Conservation (phyloP, 768 basidiomycete genomes). For the Suillus occidentalis region DNA sequence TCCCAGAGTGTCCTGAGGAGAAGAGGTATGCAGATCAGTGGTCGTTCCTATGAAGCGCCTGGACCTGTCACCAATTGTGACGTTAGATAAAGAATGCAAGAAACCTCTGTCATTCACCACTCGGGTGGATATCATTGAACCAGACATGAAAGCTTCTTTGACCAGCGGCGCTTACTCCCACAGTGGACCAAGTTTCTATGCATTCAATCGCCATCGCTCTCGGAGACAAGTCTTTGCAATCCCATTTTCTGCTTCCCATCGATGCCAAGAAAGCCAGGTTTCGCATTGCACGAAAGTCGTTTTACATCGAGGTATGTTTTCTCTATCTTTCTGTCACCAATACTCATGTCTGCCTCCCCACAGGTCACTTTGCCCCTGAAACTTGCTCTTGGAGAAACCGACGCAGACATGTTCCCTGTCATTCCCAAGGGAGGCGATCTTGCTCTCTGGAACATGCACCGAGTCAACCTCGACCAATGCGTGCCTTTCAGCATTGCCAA, state of each 20-base stretch:
- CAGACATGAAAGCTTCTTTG: slow-evolving; percentile 15
- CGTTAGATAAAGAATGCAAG: slow-evolving; percentile 18
- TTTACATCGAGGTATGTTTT: slow-evolving; percentile 40
- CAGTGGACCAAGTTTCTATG: slow-evolving; percentile 12
- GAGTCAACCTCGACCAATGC: slow-evolving; percentile 36
- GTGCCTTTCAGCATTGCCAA: slow-evolving; percentile 30
- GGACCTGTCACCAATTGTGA: not conserved
- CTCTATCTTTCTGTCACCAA: not conserved
- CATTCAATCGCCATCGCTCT: slow-evolving; percentile 13
- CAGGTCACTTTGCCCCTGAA: slow-evolving; percentile 24
- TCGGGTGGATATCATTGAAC: slow-evolving; percentile 9
- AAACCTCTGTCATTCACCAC: slow-evolving; percentile 18
- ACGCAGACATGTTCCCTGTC: slow-evolving; percentile 29
- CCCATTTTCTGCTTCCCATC: slow-evolving; percentile 47
- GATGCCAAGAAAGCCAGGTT: slow-evolving; percentile 35
- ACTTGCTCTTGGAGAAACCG: slow-evolving; percentile 15
- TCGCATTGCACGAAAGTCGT: slow-evolving; percentile 55
- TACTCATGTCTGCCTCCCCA: slow-evolving; percentile 3
- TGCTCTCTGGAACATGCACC: slow-evolving; percentile 39
- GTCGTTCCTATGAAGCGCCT: not conserved
- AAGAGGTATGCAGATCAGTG: slow-evolving; percentile 18
- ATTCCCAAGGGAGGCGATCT: slow-evolving; percentile 16
- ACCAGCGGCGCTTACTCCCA: slow-evolving; percentile 20
- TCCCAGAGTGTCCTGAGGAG: slow-evolving; percentile 18
- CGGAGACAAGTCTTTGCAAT: slow-evolving; percentile 20